These are phyloP conservation scores for Candida takata DNA, from an alignment of 805 yeast genomes.

Conservation along the genomic window DNA sequence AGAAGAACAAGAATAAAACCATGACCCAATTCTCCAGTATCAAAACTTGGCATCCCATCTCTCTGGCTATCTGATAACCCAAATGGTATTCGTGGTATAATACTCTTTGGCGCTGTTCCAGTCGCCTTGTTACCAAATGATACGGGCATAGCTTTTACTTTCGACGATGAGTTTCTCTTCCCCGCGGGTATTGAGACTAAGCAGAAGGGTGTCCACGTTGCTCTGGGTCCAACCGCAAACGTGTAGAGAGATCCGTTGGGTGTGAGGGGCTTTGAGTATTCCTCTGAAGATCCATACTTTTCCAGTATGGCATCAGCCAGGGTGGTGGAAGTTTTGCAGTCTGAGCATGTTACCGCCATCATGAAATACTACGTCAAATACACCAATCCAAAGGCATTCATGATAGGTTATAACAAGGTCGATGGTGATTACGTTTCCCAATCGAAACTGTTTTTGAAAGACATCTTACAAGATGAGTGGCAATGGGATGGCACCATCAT, in stretches of 20 bases:
- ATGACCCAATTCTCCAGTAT: constrained; percentile 44
- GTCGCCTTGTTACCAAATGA: constrained; percentile 55
- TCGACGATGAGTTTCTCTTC: constrained; percentile 41
- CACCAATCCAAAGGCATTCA: constrained; percentile 45
- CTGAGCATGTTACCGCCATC: constrained; percentile 43
- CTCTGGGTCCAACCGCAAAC: constrained; percentile 45
- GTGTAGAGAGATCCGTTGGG: constrained; percentile 53
- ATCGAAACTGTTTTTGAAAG: constrained; percentile 34
- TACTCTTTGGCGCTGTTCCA: constrained; percentile 43
- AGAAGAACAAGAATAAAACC: too few relatives aligned
- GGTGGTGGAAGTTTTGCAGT: constrained; percentile 48
- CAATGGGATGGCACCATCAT: constrained; percentile 46
- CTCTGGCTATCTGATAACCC: constrained; percentile 53
- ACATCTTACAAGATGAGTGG: constrained; percentile 50
- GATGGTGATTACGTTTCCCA: constrained; percentile 56
- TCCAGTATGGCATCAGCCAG: constrained; percentile 43
- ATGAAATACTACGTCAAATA: constrained; percentile 54
- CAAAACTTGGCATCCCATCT: constrained; percentile 36
- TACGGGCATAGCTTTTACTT: constrained; percentile 52
- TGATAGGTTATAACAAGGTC: constrained; percentile 59
- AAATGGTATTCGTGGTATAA: constrained; percentile 56
- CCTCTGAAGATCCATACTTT: constrained; percentile 52
- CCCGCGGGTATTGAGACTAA: constrained; percentile 49
- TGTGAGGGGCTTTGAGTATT: constrained; percentile 58
- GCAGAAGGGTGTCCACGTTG: constrained; percentile 44